Base-by-base conservation (phyloP, 495 filamentous ascomycete species). In the Xylaria cubensis region DNA sequence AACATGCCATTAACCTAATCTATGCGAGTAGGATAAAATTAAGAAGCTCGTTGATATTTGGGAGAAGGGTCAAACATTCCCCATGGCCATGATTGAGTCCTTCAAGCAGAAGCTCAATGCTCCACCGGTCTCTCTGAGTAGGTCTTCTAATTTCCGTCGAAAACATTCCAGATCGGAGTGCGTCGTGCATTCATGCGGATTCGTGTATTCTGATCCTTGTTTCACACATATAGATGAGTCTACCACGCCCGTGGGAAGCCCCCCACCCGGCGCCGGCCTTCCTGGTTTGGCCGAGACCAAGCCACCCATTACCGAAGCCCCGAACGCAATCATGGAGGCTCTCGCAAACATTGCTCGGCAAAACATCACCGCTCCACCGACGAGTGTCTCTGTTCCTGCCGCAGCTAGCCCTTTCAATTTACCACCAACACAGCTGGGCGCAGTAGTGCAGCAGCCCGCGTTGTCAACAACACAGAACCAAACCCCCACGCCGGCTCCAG, bases 41-140 rank as follows among this genome's bases (percentile, higher is more conserved):
- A 92, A 89, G 81, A 97, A 98, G 80, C 89, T 98, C 77, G 86
- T 98, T 84, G 94, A 97, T 80, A 99, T 99, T 77, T 99, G 96
- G 96, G 95, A 98, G 79, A 94, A 95, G 73, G 94, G 93, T 69
- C 90, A 90, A 77, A 98, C 94, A 36, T 98, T 99, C 82, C 95
- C 95, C 34, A 79, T 89, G 26, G 79, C 89, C 42, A 92, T 97
- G 91, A 88, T 99, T 77, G 87, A 88, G 59, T 89, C 89, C 19
- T 97, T 97, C 87, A 97, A 94, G 80, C 87, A 94, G 77, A 96
- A 93, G 81, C 82, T 97, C 78, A 91, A 87, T 71, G 85, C 88
- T 69, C 83, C 48, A 17, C 19, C 88, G 44, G 77, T 81, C 78
- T 82, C 82, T 68, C 86, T 87, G 76, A 88, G 91, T 94, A 92